Percentiles rank a stretch among this genome's conserved stretches.
These are phyloP conservation scores for Colletotrichum lindemuthianum DNA, from an alignment of 2,329 filamentous ascomycete species.

Conservation along the genomic window DNA sequence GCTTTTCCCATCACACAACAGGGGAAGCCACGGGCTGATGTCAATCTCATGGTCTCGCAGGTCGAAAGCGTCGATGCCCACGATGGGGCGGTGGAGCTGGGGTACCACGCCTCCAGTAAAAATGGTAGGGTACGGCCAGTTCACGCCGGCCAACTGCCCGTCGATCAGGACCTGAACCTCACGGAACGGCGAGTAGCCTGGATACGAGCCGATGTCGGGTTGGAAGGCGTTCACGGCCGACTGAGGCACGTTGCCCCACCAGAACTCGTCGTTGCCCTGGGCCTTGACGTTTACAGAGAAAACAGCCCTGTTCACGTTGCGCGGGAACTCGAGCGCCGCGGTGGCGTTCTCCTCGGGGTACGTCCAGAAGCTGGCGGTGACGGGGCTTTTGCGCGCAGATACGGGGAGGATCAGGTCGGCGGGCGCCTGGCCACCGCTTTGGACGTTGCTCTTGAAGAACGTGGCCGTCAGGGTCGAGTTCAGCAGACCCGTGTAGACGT, in stretches of 20 bases:
- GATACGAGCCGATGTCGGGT: slow-evolving; percentile 63
- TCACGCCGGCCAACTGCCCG: slow-evolving; percentile 75
- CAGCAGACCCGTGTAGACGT: slow-evolving; percentile 77
- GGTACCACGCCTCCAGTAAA: slow-evolving; percentile 85
- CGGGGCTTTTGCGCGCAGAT: slow-evolving; percentile 61
- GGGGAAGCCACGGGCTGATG: slow-evolving; percentile 78
- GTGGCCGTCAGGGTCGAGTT: slow-evolving; percentile 79
- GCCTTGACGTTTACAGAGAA: slow-evolving; percentile 80
- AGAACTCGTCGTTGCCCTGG: slow-evolving; percentile 82
- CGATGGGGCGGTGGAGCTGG: slow-evolving; percentile 80
- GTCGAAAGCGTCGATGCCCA: slow-evolving; percentile 82
- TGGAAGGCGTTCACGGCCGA: slow-evolving; percentile 69
- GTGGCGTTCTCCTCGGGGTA: slow-evolving; percentile 71
- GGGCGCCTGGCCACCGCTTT: slow-evolving; percentile 51
- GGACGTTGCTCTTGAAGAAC: slow-evolving; percentile 67
- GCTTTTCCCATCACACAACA: slow-evolving; percentile 70
- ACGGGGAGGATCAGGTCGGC: slow-evolving; percentile 76
- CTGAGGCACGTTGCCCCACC: slow-evolving; percentile 82
- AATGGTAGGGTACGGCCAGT: slow-evolving; percentile 84
- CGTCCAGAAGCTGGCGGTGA: slow-evolving; percentile 72
- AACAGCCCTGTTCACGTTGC: slow-evolving; percentile 75
- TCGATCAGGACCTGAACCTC: slow-evolving; percentile 84
- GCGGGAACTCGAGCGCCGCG: slow-evolving; percentile 68
- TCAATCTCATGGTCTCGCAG: slow-evolving; percentile 84
- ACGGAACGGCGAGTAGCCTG: slow-evolving; percentile 79